A percentile compares a stretch with the other conserved stretches of the same genome.
These are phyloP conservation scores for Acacia concinna DNA, from an alignment of 331 rosid genomes.

Conservation along the genomic window DNA sequence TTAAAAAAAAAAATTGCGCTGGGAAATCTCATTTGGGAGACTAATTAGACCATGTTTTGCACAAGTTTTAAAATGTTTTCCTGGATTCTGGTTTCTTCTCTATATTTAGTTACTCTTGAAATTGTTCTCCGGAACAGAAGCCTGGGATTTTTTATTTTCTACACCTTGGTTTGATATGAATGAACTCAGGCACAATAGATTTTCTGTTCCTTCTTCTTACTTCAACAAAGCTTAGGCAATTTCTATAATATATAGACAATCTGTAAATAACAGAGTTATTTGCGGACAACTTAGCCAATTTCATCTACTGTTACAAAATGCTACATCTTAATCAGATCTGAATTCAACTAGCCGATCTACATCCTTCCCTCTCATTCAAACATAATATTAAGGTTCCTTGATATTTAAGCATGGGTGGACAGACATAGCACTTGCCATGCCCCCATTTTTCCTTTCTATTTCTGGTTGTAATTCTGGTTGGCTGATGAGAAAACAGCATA, in stretches of 20 bases:
- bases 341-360: background rate
- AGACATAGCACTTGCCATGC: background rate
- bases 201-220: background rate
- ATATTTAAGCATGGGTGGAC: background rate
- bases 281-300: background rate
- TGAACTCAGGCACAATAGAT: background rate
- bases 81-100: background rate
- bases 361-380: background rate
- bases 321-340: background rate
- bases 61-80: background rate
- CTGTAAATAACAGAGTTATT: background rate
- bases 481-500: background rate
- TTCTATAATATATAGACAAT: background rate
- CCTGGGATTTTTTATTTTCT: background rate
- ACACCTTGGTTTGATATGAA: background rate
- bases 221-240: background rate
- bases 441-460: background rate
- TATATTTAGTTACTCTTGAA: background rate
- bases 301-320: background rate
- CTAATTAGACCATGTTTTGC: background rate
- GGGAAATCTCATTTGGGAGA: background rate
- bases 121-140: background rate
- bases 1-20: background rate
- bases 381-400: background rate
- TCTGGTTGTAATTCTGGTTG: background rate